Base-by-base conservation (phyloP, 345 rosid species). In the Excoecaria agallocha region DNA sequence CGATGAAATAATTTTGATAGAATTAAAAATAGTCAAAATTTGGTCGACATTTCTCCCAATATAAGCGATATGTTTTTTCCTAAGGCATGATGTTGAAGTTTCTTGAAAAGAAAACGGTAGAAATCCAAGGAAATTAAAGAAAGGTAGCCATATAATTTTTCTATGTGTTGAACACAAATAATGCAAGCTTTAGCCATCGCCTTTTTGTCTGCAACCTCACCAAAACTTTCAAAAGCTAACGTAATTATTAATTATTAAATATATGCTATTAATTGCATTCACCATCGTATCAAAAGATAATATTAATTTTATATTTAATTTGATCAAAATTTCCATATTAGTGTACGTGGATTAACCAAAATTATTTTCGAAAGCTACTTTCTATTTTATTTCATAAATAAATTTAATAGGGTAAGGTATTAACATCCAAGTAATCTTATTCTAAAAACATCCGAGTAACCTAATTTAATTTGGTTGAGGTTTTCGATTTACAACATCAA, bases 31-130 rank as follows among this genome's bases (percentile, higher is more conserved):
- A 46, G 74, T 77, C 79, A 74, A 83, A 62, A 15, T 48, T 20
- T 5, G 71, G 81, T 73, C 70, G 75, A 51, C 75, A 59, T 41
- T 51, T 70, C 50, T 70, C 73, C 62, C 49, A 50, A 74, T 64
- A 57, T 8, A 50, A 22, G 25, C 48, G 13, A 60, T 43, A 39
- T 30, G 64, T 51, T 62, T 39, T n/a, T 20, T 69, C 49, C 12
- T 1, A 77, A 54, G n/a, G 10, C 12, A 38, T 38, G 13, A 69
- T 11, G 66, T 69, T 62, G 62, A 69, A 45, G 66, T 76, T 57
- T 72, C 60, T 62, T 30, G 16, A 30, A 13, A 57, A 58, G 17
- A 20, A 64, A 74, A 65, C 30, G 5, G 15, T 3, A 11, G 66
- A 19, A 35, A 20, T 72, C 67, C 78, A 48, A 57, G 22, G 66